Evolutionary conservation across 2,329 filamentous ascomycete species (phyloP).

Genomic region (Fusarium illudens): DNA sequence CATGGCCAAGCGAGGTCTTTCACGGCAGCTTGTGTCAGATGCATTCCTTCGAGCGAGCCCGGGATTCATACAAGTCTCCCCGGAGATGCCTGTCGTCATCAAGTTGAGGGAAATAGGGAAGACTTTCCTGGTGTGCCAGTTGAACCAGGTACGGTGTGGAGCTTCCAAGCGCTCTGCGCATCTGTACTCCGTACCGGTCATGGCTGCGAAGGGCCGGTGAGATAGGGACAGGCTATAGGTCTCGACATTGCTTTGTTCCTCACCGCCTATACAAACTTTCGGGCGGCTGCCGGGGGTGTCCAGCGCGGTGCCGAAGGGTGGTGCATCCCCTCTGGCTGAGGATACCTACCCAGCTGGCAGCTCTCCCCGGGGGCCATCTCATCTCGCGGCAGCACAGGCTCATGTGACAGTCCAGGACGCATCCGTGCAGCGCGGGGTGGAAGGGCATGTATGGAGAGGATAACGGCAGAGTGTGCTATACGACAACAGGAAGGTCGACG

Average conservation of each 20-base stretch:
- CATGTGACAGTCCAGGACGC: conserved; percentile 38
- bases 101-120: not conserved
- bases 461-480: conserved; percentile 13
- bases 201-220: conserved; percentile 32
- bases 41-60: conserved; percentile 14
- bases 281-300: conserved; percentile 31
- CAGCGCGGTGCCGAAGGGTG: conserved; percentile 26
- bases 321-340: conserved; percentile 13
- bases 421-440: conserved; percentile 30
- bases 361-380: conserved; percentile 27
- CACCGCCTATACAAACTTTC: conserved; percentile 38
- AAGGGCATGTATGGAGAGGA: conserved; percentile 6
- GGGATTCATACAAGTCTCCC: conserved; percentile 10
- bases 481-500: conserved; percentile 12
- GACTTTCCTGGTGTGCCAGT: conserved; percentile 9
- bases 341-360: conserved; percentile 15
- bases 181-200: conserved; percentile 33
- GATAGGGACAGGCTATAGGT: conserved; percentile 14
- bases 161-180: conserved; percentile 22
- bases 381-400: conserved; percentile 37
- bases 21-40: not conserved
- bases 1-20: not conserved
- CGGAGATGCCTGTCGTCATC: conserved; percentile 13
- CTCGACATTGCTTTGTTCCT: conserved; percentile 35
- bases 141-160: conserved; percentile 26